Base-by-base conservation (phyloP, 2,329 filamentous ascomycete genomes). In the Microascus cirrosus region DNA sequence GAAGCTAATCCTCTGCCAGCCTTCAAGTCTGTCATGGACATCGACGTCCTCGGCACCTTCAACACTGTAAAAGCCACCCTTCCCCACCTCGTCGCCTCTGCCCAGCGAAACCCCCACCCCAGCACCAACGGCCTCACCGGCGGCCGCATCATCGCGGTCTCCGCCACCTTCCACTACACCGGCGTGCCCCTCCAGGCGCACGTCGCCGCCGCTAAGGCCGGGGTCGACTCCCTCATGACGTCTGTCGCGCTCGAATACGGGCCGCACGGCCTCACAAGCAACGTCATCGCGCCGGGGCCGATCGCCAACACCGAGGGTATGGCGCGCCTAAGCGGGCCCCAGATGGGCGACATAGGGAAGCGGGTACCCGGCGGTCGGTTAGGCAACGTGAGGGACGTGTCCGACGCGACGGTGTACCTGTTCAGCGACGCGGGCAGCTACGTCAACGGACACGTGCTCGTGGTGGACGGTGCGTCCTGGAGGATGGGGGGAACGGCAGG, bases 11-110 rank as follows among this genome's bases (percentile, higher is more conserved):
- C 32, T 7, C 25, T 13, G 2, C 32, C 45, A 62, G 94, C 90
- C 3, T 95, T 99, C 83, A 95, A 92, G 71, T 80, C 89, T 0
- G 94, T 99, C 63, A 93, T 97, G 66, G 94, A 97, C 61, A 99
- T 99, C 67, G 94, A 97, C 69, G 87, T 96, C 2, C 72, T 97
- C 39, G 94, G 94, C 35, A 95, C 89, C 18, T 99, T 89, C 75
- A 95, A 97, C 75, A 96, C 91, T 2, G 79, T 96, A 67, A 97
- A 97, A 74, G 91, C 93, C 3, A 94, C 90, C 1, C 75, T 96
- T 36, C 90, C 90, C 0, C 81, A 95, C 66, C 81, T 99, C 2
- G 73, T 90, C 13, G 79, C 83, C 64, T 95, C 90, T n/a, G 85
- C 88, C 1, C 72, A 74, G 36, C 82, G 81, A 20, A 83, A 87